These are phyloP conservation scores for Quercus engelmannii DNA, from an alignment of 306 rosid species.

Conservation along the genomic window DNA sequence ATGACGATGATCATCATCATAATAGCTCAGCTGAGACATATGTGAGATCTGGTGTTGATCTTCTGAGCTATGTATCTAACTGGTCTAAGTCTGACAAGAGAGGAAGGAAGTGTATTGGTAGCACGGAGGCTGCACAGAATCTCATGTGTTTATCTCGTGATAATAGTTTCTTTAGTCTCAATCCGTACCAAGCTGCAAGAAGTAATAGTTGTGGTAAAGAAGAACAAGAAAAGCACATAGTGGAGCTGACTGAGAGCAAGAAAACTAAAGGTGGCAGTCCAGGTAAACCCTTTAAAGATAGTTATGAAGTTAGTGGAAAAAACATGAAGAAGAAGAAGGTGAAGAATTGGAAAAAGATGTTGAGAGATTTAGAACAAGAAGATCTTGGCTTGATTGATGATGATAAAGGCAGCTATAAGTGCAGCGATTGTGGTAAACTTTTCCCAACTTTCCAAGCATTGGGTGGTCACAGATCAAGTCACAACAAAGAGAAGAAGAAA, in stretches of 20 bases:
- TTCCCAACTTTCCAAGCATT: constrained; percentile 27
- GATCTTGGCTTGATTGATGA: not conserved
- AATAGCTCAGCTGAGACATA: not conserved
- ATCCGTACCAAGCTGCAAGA: no score
- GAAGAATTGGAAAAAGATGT: not conserved
- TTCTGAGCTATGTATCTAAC: not conserved
- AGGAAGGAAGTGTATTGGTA: not conserved
- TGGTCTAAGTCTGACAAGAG: constrained; percentile 22
- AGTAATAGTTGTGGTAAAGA: no score
- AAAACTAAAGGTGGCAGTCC: not conserved
- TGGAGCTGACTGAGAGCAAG: not conserved
- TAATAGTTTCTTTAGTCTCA: no score
- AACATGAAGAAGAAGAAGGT: not conserved
- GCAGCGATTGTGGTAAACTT: constrained; percentile 19
- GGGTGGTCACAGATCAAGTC: constrained; percentile 42
- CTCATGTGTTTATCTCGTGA: not conserved
- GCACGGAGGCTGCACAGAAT: not conserved
- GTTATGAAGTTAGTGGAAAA: not conserved
- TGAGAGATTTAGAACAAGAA: not conserved
- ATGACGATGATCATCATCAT: not conserved
- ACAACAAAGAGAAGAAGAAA: constrained; percentile 15
- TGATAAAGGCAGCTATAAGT: not conserved
- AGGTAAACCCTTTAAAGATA: not conserved
- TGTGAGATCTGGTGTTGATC: not conserved
- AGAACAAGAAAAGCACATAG: no score